These are phyloP conservation scores for Botrytis porri DNA, from an alignment of 2,329 filamentous ascomycete species.

Conservation along the genomic window DNA sequence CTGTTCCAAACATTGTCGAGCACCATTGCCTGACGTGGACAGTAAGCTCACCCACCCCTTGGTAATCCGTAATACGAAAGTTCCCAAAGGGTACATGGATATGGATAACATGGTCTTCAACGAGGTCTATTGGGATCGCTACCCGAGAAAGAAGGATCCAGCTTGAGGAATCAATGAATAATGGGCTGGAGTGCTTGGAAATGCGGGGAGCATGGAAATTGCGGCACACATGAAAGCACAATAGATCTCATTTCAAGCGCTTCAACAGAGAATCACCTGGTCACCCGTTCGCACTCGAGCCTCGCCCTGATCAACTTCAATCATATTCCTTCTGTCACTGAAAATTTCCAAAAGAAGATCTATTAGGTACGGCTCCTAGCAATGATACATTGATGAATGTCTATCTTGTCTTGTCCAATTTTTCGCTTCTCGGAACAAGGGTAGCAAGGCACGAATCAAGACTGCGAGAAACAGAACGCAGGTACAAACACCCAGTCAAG, in stretches of 20 bases:
- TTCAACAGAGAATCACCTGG: conserved; percentile 30
- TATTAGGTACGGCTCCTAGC: not conserved
- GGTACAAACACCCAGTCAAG: not conserved
- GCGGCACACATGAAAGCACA: conserved; percentile 23
- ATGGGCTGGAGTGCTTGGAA: conserved; percentile 1
- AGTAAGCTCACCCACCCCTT: conserved; percentile 10
- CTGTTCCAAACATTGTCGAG: not conserved
- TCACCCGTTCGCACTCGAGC: conserved; percentile 25
- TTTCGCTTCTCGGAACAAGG: not conserved
- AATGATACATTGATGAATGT: not conserved
- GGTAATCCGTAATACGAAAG: not conserved
- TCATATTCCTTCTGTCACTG: conserved; percentile 3
- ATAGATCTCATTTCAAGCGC: conserved; percentile 29
- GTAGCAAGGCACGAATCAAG: not conserved
- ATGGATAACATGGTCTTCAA: conserved; percentile 7
- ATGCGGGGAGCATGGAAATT: conserved; percentile 15
- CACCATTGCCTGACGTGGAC: conserved; percentile 2
- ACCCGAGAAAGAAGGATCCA: not conserved
- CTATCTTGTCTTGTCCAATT: not conserved
- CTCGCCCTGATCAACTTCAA: conserved; percentile 23
- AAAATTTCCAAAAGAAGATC: not conserved
- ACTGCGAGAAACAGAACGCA: not conserved
- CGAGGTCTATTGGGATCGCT: not conserved
- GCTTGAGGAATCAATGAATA: not conserved
- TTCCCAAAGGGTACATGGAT: not conserved